These are phyloP conservation scores for Suhomyces xylopsoci DNA, from an alignment of 805 yeast genomes.

Conservation along the genomic window DNA sequence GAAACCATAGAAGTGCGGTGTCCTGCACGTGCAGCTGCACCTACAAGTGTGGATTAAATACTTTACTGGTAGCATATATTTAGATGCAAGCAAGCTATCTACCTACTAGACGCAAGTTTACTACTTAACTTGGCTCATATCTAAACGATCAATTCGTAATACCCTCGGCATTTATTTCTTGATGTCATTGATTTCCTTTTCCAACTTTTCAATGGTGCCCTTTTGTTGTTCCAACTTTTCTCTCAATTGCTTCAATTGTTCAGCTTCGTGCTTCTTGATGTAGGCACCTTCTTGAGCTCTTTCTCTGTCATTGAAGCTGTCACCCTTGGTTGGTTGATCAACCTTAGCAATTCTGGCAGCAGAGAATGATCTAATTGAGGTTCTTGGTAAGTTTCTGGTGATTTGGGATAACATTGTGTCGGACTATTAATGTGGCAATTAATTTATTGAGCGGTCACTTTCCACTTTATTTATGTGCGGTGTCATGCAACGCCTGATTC, in stretches of 20 bases:
- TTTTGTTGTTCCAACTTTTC: conserved; percentile 76
- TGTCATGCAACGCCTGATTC: not conserved
- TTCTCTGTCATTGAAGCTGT: conserved; percentile 70
- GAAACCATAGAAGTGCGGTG: not conserved
- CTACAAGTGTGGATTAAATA: not conserved
- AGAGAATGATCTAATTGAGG: conserved; percentile 31
- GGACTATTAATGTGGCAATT: not conserved
- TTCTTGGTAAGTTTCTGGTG: conserved; percentile 18
- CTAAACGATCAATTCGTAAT: not conserved
- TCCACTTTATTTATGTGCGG: not conserved
- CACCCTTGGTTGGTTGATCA: conserved; percentile 16
- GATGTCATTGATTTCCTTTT: conserved; percentile 43
- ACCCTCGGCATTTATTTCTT: conserved; percentile 5
- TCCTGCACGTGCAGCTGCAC: not conserved
- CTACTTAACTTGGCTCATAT: not conserved
- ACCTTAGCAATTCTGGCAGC: conserved; percentile 23
- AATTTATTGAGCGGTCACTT: not conserved
- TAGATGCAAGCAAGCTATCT: not conserved
- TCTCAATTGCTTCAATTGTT: conserved; percentile 72
- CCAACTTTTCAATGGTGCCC: conserved; percentile 50
- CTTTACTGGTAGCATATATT: not conserved
- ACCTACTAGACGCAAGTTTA: not conserved
- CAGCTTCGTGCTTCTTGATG: conserved; percentile 86
- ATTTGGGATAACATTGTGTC: conserved; percentile 20
- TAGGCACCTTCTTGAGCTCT: conserved; percentile 85